A percentile compares a stretch with the other conserved stretches of the same genome.
phyloP scores from a whole-genome alignment of 1,284 basidiomycete species.

The Pseudozyma sp. region DNA sequence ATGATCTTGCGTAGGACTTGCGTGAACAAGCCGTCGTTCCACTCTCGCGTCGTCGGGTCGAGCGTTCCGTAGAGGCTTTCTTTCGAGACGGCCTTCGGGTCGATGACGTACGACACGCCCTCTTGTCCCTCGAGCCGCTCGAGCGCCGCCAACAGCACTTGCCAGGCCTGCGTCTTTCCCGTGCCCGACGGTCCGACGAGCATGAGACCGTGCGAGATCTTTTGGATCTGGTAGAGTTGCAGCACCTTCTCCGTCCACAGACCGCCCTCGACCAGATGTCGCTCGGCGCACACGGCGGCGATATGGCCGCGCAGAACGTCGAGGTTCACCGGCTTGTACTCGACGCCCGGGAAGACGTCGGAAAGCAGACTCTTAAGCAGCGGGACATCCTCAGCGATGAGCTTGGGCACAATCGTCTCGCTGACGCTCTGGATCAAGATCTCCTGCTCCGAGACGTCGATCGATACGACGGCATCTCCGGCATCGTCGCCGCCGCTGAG shows the following conservation, averaged over 20 bases:
- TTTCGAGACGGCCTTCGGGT: conserved; percentile 99
- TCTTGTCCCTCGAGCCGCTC: conserved; percentile 91
- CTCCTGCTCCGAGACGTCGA: conserved; percentile 83
- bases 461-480: conserved; percentile 16
- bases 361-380: conserved; percentile 91
- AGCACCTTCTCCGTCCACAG: conserved; percentile 95
- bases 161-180: conserved; percentile 98
- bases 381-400: conserved; percentile 96
- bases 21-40: conserved; percentile 99
- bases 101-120: conserved; percentile 94
- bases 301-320: conserved; percentile 87
- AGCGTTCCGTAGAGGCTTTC: conserved; percentile 97
- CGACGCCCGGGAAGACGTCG: conserved; percentile 97
- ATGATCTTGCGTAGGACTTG: conserved; percentile 97
- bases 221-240: conserved; percentile 98
- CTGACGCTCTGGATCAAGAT: conserved; percentile 99
- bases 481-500: conserved; percentile 37
- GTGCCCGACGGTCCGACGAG: conserved; percentile 98
- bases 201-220: conserved; percentile 99
- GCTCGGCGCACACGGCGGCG: conserved; percentile 85
- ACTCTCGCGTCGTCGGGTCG: conserved; percentile 96
- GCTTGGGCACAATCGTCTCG: conserved; percentile 97
- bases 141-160: conserved; percentile 88
- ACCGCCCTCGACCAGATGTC: conserved; percentile 84
- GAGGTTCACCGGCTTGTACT: conserved; percentile 88